Conservation (phyloP, 2,329 filamentous ascomycete species). For the Aspergillus unguis region DNA sequence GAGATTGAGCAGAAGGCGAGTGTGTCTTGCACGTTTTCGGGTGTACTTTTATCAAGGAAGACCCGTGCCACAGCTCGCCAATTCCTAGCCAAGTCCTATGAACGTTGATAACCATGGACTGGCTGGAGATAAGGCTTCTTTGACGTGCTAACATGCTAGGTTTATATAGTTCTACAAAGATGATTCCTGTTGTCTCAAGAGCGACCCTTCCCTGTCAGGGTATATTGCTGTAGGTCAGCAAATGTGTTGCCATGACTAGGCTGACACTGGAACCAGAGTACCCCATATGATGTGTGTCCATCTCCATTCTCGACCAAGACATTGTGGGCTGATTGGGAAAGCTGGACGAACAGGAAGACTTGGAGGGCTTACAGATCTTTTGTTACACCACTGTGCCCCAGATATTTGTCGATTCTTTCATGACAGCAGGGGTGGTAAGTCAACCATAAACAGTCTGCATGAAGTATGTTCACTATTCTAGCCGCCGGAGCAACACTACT, state of each 20-base stretch:
- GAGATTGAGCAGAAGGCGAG: too few species aligned
- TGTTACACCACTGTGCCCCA: conserved; percentile 27
- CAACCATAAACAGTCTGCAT: neutral
- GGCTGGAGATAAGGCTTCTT: neutral
- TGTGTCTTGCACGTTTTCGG: too few species aligned
- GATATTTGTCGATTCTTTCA: conserved; percentile 26
- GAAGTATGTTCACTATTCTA: conserved; percentile 12
- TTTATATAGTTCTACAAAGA: conserved; percentile 16
- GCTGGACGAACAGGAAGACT: neutral
- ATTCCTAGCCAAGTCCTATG: too few species aligned
- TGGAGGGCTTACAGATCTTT: conserved; percentile 31
- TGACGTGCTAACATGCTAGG: neutral
- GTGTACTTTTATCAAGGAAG: too few species aligned
- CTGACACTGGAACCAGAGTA: conserved; percentile 12
- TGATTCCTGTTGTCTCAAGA: conserved; percentile 22
- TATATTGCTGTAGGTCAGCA: conserved; percentile 17
- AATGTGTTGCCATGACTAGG: neutral
- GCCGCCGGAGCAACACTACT: conserved; percentile 52
- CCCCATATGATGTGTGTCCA: conserved; percentile 16
- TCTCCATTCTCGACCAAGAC: too few species aligned
- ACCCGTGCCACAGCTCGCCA: too few species aligned
- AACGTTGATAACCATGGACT: neutral
- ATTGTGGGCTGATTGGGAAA: too few species aligned
- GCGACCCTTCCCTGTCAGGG: conserved; percentile 19
- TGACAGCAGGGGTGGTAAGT: conserved; percentile 21